Percentiles rank a stretch among this genome's conserved stretches.
Conservation (phyloP, 352 stramenopile genomes). For the Pythium volutum region DNA sequence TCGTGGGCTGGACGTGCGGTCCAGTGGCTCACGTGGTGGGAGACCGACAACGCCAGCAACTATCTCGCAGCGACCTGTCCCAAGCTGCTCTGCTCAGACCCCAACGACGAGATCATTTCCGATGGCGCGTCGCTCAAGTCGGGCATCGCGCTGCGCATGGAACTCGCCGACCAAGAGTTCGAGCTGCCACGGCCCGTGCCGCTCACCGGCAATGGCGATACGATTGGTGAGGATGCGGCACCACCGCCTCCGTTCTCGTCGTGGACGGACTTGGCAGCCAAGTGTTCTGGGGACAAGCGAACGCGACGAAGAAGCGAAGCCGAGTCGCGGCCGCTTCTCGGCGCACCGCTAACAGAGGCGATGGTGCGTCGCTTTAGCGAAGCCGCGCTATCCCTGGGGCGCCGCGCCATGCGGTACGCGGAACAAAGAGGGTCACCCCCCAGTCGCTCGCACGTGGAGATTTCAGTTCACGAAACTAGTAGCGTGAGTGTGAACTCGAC, state of each 20-base stretch:
- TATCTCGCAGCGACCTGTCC: constrained; percentile 68
- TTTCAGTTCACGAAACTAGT: constrained; percentile 19
- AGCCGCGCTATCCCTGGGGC: constrained; percentile 56
- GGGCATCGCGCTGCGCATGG: constrained; percentile 61
- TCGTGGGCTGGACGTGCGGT: constrained; percentile 68
- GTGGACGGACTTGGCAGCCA: constrained; percentile 1
- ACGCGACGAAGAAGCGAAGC: constrained; percentile 50
- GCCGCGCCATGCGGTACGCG: constrained; percentile 54
- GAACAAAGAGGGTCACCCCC: constrained; percentile 12
- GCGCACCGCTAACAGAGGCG: constrained; percentile 58
- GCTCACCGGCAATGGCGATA: constrained; percentile 10
- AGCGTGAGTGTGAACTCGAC: not conserved
- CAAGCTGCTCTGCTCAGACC: constrained; percentile 82
- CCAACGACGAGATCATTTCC: constrained; percentile 79
- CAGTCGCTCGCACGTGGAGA: constrained; percentile 21
- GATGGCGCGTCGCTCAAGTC: constrained; percentile 82
- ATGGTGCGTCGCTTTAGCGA: constrained; percentile 64
- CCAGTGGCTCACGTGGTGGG: constrained; percentile 68
- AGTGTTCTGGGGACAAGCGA: constrained; percentile 15
- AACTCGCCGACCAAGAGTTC: constrained; percentile 43
- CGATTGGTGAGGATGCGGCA: not conserved
- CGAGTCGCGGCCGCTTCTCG: constrained; percentile 44
- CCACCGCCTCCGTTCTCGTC: not conserved
- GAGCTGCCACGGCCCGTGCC: constrained; percentile 14
- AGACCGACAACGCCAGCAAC: constrained; percentile 77